A percentile compares a stretch with the other conserved stretches of the same genome.
These are phyloP conservation scores for Priceomyces castillae DNA, from an alignment of 805 yeast genomes.

Conservation along the genomic window DNA sequence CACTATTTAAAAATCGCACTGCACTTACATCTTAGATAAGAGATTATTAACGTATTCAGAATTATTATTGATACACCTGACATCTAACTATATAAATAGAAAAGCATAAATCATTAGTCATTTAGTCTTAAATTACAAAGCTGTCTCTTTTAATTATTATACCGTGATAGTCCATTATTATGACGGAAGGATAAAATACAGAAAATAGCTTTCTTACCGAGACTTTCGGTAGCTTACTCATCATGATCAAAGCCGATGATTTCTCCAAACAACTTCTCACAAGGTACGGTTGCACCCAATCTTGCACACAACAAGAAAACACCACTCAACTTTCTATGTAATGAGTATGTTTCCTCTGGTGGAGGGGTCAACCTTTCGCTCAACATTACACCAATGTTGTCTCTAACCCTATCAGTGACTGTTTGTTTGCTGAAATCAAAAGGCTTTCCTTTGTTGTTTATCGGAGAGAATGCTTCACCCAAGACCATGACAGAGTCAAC, in stretches of 20 bases:
- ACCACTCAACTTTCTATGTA: constrained; percentile 93
- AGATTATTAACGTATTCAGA: background rate
- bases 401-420: constrained; percentile 89
- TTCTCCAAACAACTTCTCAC: constrained; percentile 71
- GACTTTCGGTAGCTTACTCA: background rate
- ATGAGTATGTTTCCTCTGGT: constrained; percentile 96
- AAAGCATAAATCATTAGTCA: background rate
- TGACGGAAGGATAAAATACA: background rate
- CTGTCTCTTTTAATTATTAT: background rate
- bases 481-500: constrained; percentile 84
- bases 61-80: background rate
- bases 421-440: constrained; percentile 84
- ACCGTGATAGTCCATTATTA: no score
- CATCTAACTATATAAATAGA: background rate
- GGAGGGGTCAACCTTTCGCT: constrained; percentile 93
- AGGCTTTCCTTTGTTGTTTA: constrained; percentile 43
- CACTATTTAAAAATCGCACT: background rate
- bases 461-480: constrained; percentile 84
- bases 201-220: background rate
- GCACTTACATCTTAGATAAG: background rate
- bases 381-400: constrained; percentile 84
- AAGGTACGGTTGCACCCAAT: constrained; percentile 77
- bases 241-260: constrained; percentile 59
- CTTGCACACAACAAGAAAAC: constrained; percentile 87
- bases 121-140: background rate